A percentile compares a stretch with the other conserved stretches of the same genome.
These are phyloP conservation scores for Periconia sp. DNA, from an alignment of 2,329 filamentous ascomycete genomes.

Conservation along the genomic window DNA sequence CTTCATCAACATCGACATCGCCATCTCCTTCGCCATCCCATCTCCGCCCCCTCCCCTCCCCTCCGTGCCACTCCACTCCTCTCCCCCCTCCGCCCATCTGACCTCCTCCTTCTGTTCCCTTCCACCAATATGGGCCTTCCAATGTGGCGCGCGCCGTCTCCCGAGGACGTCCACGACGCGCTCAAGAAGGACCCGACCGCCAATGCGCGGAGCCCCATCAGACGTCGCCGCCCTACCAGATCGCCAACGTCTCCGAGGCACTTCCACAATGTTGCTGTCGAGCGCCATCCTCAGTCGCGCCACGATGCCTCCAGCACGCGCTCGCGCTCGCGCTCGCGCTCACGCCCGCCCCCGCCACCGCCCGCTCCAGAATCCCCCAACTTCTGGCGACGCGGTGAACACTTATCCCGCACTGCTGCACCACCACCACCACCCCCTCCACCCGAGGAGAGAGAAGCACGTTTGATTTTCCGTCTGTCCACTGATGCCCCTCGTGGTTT, in stretches of 20 bases:
- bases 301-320: slow-evolving; percentile 14
- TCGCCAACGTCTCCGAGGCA: slow-evolving; percentile 19
- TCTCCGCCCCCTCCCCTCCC: neutral
- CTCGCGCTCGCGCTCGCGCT: slow-evolving; percentile 19
- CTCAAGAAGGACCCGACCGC: slow-evolving; percentile 56
- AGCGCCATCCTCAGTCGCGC: slow-evolving; percentile 12
- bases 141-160: slow-evolving; percentile 58
- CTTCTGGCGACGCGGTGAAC: slow-evolving; percentile 20
- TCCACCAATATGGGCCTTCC: slow-evolving; percentile 51
- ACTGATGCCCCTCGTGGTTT: slow-evolving; percentile 12
- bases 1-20: neutral
- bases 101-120: slow-evolving; percentile 15
- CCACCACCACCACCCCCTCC: slow-evolving; percentile 9
- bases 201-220: slow-evolving; percentile 55
- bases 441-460: slow-evolving; percentile 7
- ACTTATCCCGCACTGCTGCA: slow-evolving; percentile 15
- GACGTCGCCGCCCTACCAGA: slow-evolving; percentile 47
- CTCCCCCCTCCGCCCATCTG: slow-evolving; percentile 6
- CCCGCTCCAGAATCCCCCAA: slow-evolving; percentile 37
- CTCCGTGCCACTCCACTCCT: neutral
- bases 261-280: slow-evolving; percentile 11
- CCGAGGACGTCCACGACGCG: slow-evolving; percentile 47
- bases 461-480: slow-evolving; percentile 10
- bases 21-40: neutral
- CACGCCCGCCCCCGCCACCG: slow-evolving; percentile 30